Percentiles rank a stretch among this genome's conserved stretches.
phyloP scores from a whole-genome alignment of 129 eudicot genomes.

The Flaveria brownii region DNA sequence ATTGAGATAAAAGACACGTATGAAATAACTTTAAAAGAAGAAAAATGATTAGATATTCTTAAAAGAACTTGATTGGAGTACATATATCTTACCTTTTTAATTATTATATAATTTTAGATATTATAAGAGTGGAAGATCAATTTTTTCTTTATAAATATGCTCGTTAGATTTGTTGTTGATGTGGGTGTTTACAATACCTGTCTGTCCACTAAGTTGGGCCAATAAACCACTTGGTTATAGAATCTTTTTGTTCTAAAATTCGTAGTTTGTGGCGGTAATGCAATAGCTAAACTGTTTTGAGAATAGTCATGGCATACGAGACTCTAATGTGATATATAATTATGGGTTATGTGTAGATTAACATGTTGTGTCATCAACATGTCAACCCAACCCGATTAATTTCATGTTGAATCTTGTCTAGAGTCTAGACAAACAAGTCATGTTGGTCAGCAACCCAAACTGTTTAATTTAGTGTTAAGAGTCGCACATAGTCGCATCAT shows the following conservation, averaged over 20 bases:
- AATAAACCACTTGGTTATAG: background rate
- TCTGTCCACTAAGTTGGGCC: background rate
- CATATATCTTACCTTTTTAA: no score
- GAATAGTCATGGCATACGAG: background rate
- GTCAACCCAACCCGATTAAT: no score
- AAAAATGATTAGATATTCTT: no score
- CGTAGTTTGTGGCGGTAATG: background rate
- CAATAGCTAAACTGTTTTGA: background rate
- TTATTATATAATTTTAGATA: background rate
- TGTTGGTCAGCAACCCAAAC: no score
- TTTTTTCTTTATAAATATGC: background rate
- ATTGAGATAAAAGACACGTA: no score
- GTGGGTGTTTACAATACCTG: background rate
- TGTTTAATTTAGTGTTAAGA: no score
- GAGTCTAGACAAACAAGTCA: no score
- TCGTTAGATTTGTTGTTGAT: background rate
- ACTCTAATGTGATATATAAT: background rate
- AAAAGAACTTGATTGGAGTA: no score
- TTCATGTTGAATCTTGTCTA: no score
- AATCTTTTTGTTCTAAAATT: background rate
- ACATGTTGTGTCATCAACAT: no score
- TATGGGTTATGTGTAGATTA: background rate
- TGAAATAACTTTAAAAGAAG: no score
- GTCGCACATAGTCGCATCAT: no score
- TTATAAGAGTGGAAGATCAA: background rate